phyloP scores from a whole-genome alignment of 805 yeast genomes.

The Kodamaea neixiangensis region DNA sequence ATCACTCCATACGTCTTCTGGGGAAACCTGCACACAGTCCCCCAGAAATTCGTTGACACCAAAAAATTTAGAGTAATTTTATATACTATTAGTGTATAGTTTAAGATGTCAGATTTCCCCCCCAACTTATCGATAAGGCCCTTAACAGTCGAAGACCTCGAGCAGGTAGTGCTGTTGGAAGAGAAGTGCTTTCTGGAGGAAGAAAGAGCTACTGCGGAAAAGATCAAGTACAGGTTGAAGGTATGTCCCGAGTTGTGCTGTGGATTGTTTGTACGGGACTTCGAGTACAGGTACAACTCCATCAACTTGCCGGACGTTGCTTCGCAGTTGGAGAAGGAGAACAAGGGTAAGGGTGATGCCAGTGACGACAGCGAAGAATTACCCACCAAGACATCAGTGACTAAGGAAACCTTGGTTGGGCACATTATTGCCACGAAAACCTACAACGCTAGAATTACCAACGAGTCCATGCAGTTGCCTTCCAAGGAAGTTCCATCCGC shows the following conservation, averaged over 20 bases:
- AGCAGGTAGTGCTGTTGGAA: constrained; percentile 64
- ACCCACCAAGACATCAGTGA: constrained; percentile 51
- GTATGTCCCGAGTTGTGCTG: constrained; percentile 89
- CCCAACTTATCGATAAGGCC: constrained; percentile 63
- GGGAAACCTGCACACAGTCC: neutral
- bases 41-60: neutral
- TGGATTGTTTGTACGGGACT: constrained; percentile 80
- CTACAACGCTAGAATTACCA: constrained; percentile 49
- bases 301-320: constrained; percentile 45
- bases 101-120: constrained; percentile 44
- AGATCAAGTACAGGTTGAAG: constrained; percentile 64
- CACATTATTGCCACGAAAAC: constrained; percentile 81
- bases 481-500: constrained; percentile 29
- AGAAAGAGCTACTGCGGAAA: constrained; percentile 70
- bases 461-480: constrained; percentile 63
- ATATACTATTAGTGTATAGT: neutral
- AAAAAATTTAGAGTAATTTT: neutral
- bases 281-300: constrained; percentile 47
- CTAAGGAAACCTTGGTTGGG: constrained; percentile 69
- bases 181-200: constrained; percentile 63
- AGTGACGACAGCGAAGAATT: constrained; percentile 35
- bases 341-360: constrained; percentile 12
- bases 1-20: too few species aligned
- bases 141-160: constrained; percentile 69
- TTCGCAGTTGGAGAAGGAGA: constrained; percentile 31